Percentiles rank a stretch among this genome's conserved stretches.
Evolutionary conservation across 495 filamentous ascomycete genomes (phyloP).

Genomic region (Penicillium coffeae): DNA sequence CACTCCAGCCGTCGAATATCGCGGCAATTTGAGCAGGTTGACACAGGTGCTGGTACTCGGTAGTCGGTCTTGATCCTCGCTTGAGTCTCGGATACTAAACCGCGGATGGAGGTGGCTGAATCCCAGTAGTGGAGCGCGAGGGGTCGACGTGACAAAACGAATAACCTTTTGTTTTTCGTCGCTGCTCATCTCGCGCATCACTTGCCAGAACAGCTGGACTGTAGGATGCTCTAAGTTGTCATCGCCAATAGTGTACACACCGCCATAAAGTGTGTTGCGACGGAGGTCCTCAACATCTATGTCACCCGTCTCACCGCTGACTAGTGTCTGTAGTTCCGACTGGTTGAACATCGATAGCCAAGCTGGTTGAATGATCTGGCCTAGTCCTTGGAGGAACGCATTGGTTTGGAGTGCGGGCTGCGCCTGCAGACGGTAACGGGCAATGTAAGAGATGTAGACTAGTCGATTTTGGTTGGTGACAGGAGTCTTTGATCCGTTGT

Average conservation of each 20-base stretch:
- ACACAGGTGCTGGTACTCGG: constrained; percentile 97
- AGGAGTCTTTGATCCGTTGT: constrained; percentile 66
- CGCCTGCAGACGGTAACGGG: constrained; percentile 74
- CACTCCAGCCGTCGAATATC: constrained; percentile 59
- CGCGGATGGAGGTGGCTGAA: constrained; percentile 81
- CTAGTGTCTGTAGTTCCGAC: constrained; percentile 83
- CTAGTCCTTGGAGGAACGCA: constrained; percentile 81
- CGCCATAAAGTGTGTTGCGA: constrained; percentile 81
- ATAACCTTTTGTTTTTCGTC: constrained; percentile 78
- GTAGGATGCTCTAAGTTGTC: constrained; percentile 82
- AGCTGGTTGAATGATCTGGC: constrained; percentile 80
- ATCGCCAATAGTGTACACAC: constrained; percentile 81
- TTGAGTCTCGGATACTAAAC: constrained; percentile 88
- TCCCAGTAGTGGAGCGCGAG: constrained; percentile 84
- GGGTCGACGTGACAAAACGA: constrained; percentile 93
- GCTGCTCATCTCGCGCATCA: constrained; percentile 72
- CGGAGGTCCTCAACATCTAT: constrained; percentile 87
- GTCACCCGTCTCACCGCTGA: constrained; percentile 78
- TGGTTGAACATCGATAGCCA: constrained; percentile 99
- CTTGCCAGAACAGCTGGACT: constrained; percentile 85
- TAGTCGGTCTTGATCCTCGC: constrained; percentile 70
- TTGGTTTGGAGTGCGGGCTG: constrained; percentile 76
- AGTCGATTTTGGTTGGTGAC: constrained; percentile 91
- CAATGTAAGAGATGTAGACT: constrained; percentile 91
- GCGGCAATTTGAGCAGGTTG: constrained; percentile 89